These are phyloP conservation scores for Posidonia oceanica DNA, from an alignment of 116 monocot species.

Conservation along the genomic window DNA sequence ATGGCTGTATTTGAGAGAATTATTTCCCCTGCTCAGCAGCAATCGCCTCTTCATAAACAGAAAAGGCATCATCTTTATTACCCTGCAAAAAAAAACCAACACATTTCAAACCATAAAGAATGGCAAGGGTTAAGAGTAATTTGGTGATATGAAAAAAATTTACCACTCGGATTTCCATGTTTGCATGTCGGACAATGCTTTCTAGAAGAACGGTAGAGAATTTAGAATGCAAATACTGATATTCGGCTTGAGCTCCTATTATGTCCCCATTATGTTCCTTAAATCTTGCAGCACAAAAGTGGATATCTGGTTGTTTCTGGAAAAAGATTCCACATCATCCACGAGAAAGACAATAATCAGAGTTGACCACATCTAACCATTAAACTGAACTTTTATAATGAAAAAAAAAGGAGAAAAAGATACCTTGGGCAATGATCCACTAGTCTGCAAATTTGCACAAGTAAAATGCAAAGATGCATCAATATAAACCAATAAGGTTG, in stretches of 20 bases:
- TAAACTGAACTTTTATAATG: background rate
- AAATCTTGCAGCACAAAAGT: constrained; percentile 90
- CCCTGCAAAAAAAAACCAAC: constrained; percentile 35
- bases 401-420: background rate
- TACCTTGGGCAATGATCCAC: background rate
- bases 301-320: constrained; percentile 96
- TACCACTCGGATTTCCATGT: constrained; percentile 94
- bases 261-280: constrained; percentile 83
- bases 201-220: constrained; percentile 64
- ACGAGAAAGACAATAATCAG: background rate
- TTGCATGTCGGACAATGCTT: constrained; percentile 70
- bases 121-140: background rate
- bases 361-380: background rate
- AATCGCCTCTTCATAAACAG: constrained; percentile 78
- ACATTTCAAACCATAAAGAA: background rate
- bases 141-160: background rate
- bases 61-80: constrained; percentile 63
- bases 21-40: constrained; percentile 72
- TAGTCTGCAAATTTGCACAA: background rate
- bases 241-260: constrained; percentile 66
- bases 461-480: too few species aligned
- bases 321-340: constrained; percentile 4
- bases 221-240: constrained; percentile 70
- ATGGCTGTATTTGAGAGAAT: constrained; percentile 58
- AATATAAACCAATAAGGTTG: background rate